Conservation (phyloP, 768 basidiomycete species). For the Thelephora aurantiotincta region DNA sequence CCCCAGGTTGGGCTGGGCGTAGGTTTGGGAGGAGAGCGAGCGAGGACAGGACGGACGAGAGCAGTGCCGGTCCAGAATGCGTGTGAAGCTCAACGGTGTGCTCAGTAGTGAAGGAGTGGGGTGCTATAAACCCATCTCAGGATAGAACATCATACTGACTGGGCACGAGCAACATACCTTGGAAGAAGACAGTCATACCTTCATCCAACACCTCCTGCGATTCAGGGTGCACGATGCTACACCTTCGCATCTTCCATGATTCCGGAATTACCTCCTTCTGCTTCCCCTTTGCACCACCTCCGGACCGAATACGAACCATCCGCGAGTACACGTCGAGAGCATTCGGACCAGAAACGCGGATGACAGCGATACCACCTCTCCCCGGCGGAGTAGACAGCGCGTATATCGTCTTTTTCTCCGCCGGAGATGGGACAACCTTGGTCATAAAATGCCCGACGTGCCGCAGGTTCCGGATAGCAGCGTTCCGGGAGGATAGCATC, state of each 20-base stretch:
- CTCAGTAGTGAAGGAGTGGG: slow-evolving; percentile 74
- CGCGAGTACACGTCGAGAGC: slow-evolving; percentile 44
- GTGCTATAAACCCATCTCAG: slow-evolving; percentile 27
- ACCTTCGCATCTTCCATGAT: slow-evolving; percentile 59
- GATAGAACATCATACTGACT: background rate
- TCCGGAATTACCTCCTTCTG: slow-evolving; percentile 20
- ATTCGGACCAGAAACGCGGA: slow-evolving; percentile 73
- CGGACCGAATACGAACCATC: slow-evolving; percentile 31
- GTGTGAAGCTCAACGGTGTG: slow-evolving; percentile 75
- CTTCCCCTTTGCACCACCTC: slow-evolving; percentile 6
- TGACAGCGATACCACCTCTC: slow-evolving; percentile 70
- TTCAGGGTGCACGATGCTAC: slow-evolving; percentile 50
- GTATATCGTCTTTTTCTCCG: slow-evolving; percentile 68
- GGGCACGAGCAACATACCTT: slow-evolving; percentile 29
- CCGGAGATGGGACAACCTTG: slow-evolving; percentile 21
- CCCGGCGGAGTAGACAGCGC: slow-evolving; percentile 82
- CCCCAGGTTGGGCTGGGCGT: slow-evolving; percentile 74
- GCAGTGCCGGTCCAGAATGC: slow-evolving; percentile 75
- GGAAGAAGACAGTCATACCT: slow-evolving; percentile 71
- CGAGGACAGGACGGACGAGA: slow-evolving; percentile 52
- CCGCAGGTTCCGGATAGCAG: too few relatives aligned
- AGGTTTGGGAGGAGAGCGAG: slow-evolving; percentile 47
- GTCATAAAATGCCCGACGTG: background rate
- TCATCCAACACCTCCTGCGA: slow-evolving; percentile 57
- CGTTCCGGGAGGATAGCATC: too few relatives aligned